A percentile compares a stretch with the other conserved stretches of the same genome.
Conservation (phyloP, 768 basidiomycete genomes). For the Rubroboletus satanas region DNA sequence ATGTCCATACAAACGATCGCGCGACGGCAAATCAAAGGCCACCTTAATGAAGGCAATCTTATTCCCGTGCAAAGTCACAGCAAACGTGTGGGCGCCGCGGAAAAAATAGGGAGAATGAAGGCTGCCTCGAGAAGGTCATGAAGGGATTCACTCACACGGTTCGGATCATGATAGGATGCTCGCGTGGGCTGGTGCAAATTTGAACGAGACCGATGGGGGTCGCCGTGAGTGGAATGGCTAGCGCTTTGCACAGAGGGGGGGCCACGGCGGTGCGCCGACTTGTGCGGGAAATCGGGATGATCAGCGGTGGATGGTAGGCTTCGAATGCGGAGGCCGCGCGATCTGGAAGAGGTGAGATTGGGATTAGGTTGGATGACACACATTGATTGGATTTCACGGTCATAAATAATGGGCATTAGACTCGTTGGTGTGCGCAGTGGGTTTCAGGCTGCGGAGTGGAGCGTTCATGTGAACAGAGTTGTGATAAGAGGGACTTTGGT, state of each 20-base stretch:
- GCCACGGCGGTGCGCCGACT: slow-evolving; percentile 5
- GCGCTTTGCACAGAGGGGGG: neutral
- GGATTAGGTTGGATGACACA: slow-evolving; percentile 21
- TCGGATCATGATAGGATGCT: slow-evolving; percentile 14
- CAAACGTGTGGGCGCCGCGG: slow-evolving; percentile 4
- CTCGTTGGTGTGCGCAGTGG: slow-evolving; percentile 5
- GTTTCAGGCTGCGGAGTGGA: slow-evolving; percentile 7
- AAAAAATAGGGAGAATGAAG: slow-evolving; percentile 4
- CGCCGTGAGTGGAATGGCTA: neutral
- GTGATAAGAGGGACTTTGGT: slow-evolving; percentile 13
- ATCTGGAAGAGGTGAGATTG: slow-evolving; percentile 22
- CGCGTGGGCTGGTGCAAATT: neutral
- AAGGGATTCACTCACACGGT: slow-evolving; percentile 12
- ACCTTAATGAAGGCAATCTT: slow-evolving; percentile 21
- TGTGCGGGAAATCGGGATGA: slow-evolving; percentile 22
- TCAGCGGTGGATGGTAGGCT: slow-evolving; percentile 4
- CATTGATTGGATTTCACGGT: slow-evolving; percentile 12
- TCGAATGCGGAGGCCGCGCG: slow-evolving; percentile 22
- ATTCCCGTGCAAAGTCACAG: slow-evolving; percentile 18
- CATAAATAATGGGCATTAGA: slow-evolving; percentile 7
- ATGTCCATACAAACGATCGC: slow-evolving; percentile 8
- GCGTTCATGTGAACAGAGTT: slow-evolving; percentile 17
- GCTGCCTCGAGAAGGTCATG: slow-evolving; percentile 3
- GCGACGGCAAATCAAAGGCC: slow-evolving; percentile 19
- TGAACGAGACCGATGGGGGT: neutral